phyloP scores from a whole-genome alignment of 257 asterid genomes.

The Fraxinus quadrangulata region DNA sequence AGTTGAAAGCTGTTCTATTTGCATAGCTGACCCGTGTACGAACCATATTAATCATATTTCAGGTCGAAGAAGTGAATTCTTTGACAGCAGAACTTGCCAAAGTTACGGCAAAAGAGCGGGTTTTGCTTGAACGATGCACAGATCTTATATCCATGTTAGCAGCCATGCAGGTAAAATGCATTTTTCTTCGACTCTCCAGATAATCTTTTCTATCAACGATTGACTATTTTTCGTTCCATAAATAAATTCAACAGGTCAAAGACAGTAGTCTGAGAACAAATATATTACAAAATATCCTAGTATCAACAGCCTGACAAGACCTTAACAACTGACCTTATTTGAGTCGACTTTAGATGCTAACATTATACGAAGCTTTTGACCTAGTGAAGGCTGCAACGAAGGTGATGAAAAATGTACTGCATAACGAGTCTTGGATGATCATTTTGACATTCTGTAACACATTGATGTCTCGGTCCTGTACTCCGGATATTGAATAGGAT shows the following conservation, averaged over 20 bases:
- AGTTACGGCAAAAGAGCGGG: slow-evolving; percentile 29
- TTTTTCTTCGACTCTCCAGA: not conserved
- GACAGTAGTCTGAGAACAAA: slow-evolving; percentile 53
- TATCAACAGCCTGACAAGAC: slow-evolving; percentile 42
- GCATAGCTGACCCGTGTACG: not conserved
- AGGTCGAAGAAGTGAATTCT: slow-evolving; percentile 31
- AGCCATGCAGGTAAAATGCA: slow-evolving; percentile 44
- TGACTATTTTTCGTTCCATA: not conserved
- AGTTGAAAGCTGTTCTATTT: not conserved
- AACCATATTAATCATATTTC: not conserved
- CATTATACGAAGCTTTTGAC: slow-evolving; percentile 42
- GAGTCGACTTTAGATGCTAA: slow-evolving; percentile 43
- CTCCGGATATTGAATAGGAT: slow-evolving; percentile 42
- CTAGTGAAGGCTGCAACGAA: slow-evolving; percentile 38
- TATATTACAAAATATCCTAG: slow-evolving; percentile 48
- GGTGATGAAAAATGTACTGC: slow-evolving; percentile 12
- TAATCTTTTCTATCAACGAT: not conserved
- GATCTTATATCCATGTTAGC: slow-evolving; percentile 35
- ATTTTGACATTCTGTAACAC: slow-evolving; percentile 41
- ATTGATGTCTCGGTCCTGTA: slow-evolving; percentile 25
- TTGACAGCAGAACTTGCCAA: slow-evolving; percentile 29
- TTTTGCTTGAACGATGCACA: slow-evolving; percentile 29
- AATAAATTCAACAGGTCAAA: slow-evolving; percentile 38
- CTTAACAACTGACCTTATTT: slow-evolving; percentile 38
- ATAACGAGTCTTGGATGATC: slow-evolving; percentile 42